Evolutionary conservation across 257 asterid genomes (phyloP).

Genomic region (Apocynum venetum): DNA sequence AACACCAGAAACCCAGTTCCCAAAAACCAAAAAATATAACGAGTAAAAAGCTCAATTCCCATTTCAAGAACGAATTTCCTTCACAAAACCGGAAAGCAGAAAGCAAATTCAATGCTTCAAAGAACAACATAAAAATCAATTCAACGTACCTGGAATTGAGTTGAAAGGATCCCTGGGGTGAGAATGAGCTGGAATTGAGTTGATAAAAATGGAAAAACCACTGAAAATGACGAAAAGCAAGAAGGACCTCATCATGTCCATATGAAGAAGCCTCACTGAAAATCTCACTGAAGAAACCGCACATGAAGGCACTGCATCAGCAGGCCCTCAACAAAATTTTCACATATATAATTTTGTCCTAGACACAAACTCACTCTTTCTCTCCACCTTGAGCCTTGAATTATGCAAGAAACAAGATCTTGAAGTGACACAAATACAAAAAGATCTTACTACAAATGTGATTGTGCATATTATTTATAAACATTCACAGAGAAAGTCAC

Average conservation of each 20-base stretch:
- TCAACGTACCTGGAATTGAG: constrained; percentile 50
- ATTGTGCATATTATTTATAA: constrained; percentile 9
- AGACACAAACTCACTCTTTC: too few species aligned
- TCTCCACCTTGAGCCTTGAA: not conserved
- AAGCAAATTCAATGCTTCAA: constrained; percentile 1
- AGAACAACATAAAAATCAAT: not conserved
- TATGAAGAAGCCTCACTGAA: constrained; percentile 20
- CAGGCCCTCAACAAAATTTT: constrained; percentile 25
- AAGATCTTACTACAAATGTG: constrained; percentile 11
- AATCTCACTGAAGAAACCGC: constrained; percentile 38
- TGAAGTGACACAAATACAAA: constrained; percentile 1
- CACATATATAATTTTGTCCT: constrained; percentile 7
- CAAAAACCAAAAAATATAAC: constrained; percentile 1
- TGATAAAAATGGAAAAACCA: constrained; percentile 37
- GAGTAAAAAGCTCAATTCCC: not conserved
- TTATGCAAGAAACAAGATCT: constrained; percentile 10
- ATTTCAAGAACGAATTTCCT: constrained; percentile 2
- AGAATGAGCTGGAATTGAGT: constrained; percentile 35
- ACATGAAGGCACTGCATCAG: constrained; percentile 25
- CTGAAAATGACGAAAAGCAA: constrained; percentile 24
- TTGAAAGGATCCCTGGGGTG: constrained; percentile 45
- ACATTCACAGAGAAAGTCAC: constrained; percentile 21
- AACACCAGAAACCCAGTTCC: constrained; percentile 26
- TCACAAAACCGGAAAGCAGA: not conserved
- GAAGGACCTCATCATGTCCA: constrained; percentile 38